A percentile compares a stretch with the other conserved stretches of the same genome.
Conservation (phyloP, 1,139 yeast genomes). For the Pichiaceae sp. region DNA sequence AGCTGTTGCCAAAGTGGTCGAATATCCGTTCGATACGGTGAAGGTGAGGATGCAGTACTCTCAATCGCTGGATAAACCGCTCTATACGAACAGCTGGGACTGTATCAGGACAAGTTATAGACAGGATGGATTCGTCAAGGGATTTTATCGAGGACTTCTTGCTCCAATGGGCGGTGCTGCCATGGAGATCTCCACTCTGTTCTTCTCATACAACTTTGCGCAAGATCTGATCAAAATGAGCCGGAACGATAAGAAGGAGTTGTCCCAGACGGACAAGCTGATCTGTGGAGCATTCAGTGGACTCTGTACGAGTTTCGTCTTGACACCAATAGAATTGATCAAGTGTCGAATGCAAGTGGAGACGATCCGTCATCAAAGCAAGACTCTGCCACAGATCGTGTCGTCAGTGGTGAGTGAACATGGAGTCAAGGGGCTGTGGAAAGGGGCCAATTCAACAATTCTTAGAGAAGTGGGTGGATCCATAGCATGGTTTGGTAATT, state of each 20-base stretch:
- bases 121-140: conserved; percentile 56
- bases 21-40: conserved; percentile 88
- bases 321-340: conserved; percentile 84
- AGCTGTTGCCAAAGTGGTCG: conserved; percentile 73
- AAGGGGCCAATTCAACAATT: conserved; percentile 80
- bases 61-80: conserved; percentile 38
- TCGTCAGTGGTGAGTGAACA: conserved; percentile 33
- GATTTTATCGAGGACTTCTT: conserved; percentile 59
- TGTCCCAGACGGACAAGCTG: conserved; percentile 23
- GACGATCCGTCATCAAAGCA: conserved; percentile 26
- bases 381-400: conserved; percentile 27
- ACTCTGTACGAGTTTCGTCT: conserved; percentile 67
- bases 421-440: conserved; percentile 70
- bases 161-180: conserved; percentile 88
- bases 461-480: conserved; percentile 85
- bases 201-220: conserved; percentile 50
- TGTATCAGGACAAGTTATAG: conserved; percentile 54
- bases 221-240: conserved; percentile 24
- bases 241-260: conserved; percentile 4
- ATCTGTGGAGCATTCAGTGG: conserved; percentile 80
- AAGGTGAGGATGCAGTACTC: conserved; percentile 79
- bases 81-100: conserved; percentile 43
- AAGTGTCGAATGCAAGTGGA: conserved; percentile 87
- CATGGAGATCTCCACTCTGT: conserved; percentile 70
- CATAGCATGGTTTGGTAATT: conserved; percentile 90